phyloP scores from a whole-genome alignment of 306 rosid species.

The Quercus agrifolia region DNA sequence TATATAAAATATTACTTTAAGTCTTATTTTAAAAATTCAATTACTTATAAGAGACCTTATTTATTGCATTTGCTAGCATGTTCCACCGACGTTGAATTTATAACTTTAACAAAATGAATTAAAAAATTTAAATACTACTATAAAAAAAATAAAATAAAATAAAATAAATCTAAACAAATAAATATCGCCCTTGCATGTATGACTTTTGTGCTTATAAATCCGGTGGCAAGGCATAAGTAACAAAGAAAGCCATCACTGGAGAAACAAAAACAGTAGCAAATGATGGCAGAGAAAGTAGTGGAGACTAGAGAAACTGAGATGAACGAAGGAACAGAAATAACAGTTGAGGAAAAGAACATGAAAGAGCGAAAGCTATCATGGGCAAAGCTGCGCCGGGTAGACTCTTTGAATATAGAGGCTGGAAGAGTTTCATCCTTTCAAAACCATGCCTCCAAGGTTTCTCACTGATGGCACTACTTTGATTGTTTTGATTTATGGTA shows the following conservation, averaged over 20 bases:
- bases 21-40: too few species aligned
- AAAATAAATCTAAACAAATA: too few species aligned
- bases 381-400: conserved; percentile 69
- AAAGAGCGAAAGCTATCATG: conserved; percentile 47
- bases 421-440: conserved; percentile 49
- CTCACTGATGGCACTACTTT: background rate
- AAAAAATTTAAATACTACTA: too few species aligned
- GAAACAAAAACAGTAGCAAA: background rate
- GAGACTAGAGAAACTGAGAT: background rate
- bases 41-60: too few species aligned
- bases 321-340: background rate
- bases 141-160: too few species aligned
- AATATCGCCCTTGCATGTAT: too few species aligned
- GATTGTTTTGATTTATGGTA: background rate
- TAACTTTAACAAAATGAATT: too few species aligned
- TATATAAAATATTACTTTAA: too few species aligned
- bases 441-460: conserved; percentile 31
- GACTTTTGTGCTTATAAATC: background rate
- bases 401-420: conserved; percentile 81
- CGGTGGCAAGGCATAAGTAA: background rate
- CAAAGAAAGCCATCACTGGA: background rate
- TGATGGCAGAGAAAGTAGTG: background rate
- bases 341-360: background rate
- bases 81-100: too few species aligned
- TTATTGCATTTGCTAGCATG: too few species aligned